These are phyloP conservation scores for Aspergillus flavus DNA, from an alignment of 2,329 filamentous ascomycete genomes.

Conservation along the genomic window DNA sequence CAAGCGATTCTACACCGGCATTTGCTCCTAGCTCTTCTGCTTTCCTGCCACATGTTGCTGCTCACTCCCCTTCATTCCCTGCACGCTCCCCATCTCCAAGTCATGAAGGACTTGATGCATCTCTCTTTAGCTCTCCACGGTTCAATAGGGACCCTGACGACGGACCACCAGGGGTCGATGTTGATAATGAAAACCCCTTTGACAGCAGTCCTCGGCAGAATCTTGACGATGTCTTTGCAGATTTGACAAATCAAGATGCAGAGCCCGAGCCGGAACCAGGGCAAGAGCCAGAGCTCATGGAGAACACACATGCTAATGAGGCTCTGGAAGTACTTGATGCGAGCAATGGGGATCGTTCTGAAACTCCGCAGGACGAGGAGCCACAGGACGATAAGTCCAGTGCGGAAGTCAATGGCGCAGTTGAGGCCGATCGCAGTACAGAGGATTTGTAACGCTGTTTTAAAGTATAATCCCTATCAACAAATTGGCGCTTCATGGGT, in stretches of 20 bases:
- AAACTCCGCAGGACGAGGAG: slow-evolving; percentile 30
- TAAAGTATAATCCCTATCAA: neutral
- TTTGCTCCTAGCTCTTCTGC: slow-evolving; percentile 39
- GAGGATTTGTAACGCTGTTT: slow-evolving; percentile 9
- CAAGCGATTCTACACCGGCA: slow-evolving; percentile 39
- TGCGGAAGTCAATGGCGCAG: slow-evolving; percentile 26
- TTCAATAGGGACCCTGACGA: slow-evolving; percentile 40
- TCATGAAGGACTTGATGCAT: slow-evolving; percentile 38
- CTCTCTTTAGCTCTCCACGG: slow-evolving; percentile 46
- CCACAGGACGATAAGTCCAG: slow-evolving; percentile 24
- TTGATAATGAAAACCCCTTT: slow-evolving; percentile 36
- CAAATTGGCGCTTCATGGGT: slow-evolving; percentile 5
- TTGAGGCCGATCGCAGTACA: slow-evolving; percentile 9
- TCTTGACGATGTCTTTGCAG: slow-evolving; percentile 50
- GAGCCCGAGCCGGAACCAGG: slow-evolving; percentile 36
- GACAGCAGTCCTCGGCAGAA: slow-evolving; percentile 44
- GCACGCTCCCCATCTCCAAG: slow-evolving; percentile 42
- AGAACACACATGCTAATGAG: slow-evolving; percentile 51
- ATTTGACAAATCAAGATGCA: slow-evolving; percentile 49
- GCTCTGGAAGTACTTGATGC: slow-evolving; percentile 48
- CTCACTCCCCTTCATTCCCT: slow-evolving; percentile 42
- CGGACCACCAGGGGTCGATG: slow-evolving; percentile 33
- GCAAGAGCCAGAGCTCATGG: slow-evolving; percentile 35
- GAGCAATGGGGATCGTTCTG: slow-evolving; percentile 38
- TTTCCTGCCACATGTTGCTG: slow-evolving; percentile 40